These are phyloP conservation scores for Desmodesmus armatus DNA, from an alignment of 139 green algal species.

Conservation along the genomic window DNA sequence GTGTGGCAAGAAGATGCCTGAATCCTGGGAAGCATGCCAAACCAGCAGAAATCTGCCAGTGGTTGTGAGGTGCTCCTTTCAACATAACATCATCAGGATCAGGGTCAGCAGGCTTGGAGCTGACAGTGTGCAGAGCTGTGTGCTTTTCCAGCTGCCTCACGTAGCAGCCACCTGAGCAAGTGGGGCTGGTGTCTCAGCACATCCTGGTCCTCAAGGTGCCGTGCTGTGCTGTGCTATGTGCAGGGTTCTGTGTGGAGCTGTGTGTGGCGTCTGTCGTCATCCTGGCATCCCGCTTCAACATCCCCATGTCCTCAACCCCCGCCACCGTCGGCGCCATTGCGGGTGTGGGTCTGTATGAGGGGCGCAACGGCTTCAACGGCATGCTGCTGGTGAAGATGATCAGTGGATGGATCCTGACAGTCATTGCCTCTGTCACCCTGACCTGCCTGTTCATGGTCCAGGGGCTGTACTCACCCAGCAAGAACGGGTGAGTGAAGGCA, in stretches of 20 bases:
- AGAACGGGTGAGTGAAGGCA: constrained; percentile 2
- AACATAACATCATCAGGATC: no score
- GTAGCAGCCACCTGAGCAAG: no score
- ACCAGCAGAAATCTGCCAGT: no score
- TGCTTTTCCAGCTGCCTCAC: no score
- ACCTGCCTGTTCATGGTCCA: constrained; percentile 45
- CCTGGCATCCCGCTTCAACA: constrained; percentile 64
- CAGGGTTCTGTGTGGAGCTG: constrained; percentile 73
- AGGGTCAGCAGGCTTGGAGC: no score
- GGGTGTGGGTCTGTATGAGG: constrained; percentile 70
- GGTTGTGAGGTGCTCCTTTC: no score
- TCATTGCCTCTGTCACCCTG: constrained; percentile 52
- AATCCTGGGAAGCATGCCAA: no score
- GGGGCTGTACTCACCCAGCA: constrained; percentile 46
- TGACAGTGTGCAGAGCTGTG: no score
- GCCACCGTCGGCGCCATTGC: constrained; percentile 66
- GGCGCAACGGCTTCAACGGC: constrained; percentile 34
- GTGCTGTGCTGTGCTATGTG: no score
- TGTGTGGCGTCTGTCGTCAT: constrained; percentile 65
- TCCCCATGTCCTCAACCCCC: constrained; percentile 85
- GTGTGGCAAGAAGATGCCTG: no score
- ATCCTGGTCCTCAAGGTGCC: neutral
- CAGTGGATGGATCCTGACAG: constrained; percentile 64
- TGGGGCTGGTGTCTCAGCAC: no score
- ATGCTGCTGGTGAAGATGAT: constrained; percentile 60